Conservation (phyloP, 176 grass and related monocot species). For the Musa schizocarpa region DNA sequence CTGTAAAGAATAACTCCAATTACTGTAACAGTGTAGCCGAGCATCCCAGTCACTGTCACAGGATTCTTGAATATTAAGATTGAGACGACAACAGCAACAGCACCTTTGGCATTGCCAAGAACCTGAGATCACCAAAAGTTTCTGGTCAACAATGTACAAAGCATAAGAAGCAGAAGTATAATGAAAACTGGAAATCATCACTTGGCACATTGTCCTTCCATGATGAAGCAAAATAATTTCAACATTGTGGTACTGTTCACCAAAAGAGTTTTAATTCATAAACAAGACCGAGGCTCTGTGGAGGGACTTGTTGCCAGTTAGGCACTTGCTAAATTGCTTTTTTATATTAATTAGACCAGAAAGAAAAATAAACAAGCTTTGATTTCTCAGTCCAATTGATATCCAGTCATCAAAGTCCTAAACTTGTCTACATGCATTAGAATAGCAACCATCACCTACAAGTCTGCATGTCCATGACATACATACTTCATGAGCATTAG, state of each 20-base stretch:
- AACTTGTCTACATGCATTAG: no score
- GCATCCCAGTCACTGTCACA: conserved; percentile 11
- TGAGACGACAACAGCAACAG: conserved; percentile 16
- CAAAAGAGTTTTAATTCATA: no score
- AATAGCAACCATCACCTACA: no score
- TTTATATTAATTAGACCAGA: no score
- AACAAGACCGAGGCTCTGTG: no score
- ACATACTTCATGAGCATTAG: no score
- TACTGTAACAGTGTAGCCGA: conserved; percentile 10
- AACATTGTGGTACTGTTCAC: not conserved
- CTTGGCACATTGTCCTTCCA: not conserved
- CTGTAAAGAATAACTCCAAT: conserved; percentile 14
- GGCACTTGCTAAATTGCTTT: no score
- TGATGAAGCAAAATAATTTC: not conserved
- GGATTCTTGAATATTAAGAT: conserved; percentile 21
- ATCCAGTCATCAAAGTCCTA: no score
- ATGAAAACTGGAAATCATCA: not conserved
- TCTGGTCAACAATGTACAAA: not conserved
- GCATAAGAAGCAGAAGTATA: not conserved
- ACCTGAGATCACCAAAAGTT: conserved; percentile 7
- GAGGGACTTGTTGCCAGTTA: no score
- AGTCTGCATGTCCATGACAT: no score
- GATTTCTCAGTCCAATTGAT: no score
- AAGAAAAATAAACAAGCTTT: no score
- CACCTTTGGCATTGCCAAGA: conserved; percentile 18